Percentiles rank a stretch among this genome's conserved stretches.
Evolutionary conservation across 352 stramenopile species (phyloP).

Genomic region (Pelagophyceae sp.): DNA sequence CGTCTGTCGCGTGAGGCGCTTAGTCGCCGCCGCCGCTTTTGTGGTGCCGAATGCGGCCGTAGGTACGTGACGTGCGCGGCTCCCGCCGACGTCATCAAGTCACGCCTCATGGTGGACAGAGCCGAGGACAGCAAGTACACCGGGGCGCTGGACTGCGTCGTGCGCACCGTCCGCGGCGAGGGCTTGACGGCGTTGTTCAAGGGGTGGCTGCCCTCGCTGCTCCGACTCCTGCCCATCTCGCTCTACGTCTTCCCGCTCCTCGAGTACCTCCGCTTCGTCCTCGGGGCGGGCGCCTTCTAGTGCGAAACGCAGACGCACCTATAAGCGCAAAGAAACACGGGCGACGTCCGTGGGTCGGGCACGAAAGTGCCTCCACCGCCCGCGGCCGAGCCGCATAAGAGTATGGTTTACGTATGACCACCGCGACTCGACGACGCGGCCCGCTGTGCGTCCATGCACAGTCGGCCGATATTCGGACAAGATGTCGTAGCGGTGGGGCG

Average conservation of each 20-base stretch:
- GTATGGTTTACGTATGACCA: too few species aligned
- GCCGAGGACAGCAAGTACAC: slow-evolving; percentile 12
- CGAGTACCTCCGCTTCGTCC: neutral
- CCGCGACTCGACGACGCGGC: too few species aligned
- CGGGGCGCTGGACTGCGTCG: neutral
- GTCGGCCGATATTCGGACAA: too few species aligned
- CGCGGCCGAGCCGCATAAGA: too few species aligned
- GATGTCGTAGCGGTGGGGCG: too few species aligned
- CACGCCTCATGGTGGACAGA: slow-evolving; percentile 65
- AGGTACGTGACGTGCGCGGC: slow-evolving; percentile 33
- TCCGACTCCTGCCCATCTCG: slow-evolving; percentile 3
- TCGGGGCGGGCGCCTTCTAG: neutral
- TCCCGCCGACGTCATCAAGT: slow-evolving; percentile 68
- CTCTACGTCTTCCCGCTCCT: slow-evolving; percentile 5
- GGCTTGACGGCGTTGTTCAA: slow-evolving; percentile 29
- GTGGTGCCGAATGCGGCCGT: slow-evolving; percentile 26
- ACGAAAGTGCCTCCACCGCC: too few species aligned
- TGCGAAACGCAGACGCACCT: neutral
- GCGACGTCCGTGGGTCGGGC: too few species aligned
- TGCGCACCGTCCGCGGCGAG: slow-evolving; percentile 21
- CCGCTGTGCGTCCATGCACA: too few species aligned
- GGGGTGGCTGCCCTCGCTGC: slow-evolving; percentile 31
- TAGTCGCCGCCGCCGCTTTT: slow-evolving; percentile 50
- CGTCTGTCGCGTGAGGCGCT: slow-evolving; percentile 56
- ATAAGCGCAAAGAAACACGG: too few species aligned